Evolutionary conservation across 768 basidiomycete genomes (phyloP), one percentile per base, ranked within the genome.

Genomic region (Kwoniella dejecticola): DNA sequence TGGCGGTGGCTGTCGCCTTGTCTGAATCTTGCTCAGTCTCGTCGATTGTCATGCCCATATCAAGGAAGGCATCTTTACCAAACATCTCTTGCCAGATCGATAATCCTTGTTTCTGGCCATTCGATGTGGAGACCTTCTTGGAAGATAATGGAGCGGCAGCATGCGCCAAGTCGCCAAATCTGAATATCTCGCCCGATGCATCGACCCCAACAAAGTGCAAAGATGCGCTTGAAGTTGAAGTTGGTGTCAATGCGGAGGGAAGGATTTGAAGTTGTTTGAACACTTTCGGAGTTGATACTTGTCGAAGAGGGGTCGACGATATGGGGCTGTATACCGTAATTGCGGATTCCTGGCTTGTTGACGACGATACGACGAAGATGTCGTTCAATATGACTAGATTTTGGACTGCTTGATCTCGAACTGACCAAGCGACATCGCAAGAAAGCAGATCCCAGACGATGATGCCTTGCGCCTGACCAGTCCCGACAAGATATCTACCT

Each of bases 21-120:
- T 60, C 59, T 13, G 75, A 67, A 5, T 59, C 45, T 6, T 38
- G 24, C 19, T 60, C 26, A 13, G 44, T 36, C 4, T 26, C 26
- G 4, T 40, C 49, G 31, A 50, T 0, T 4, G 58, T n/a, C n/a
- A n/a, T n/a, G n/a, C n/a, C 61, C 8, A 60, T 64, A 33, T 65
- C 62, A 11, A 60, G 74, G 67, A 92, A 86, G 2, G 88, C 88
- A 44, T 89, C 85, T 60, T 84, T 81, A 38, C 93, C 93, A 72
- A 95, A 96, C 72, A 94, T 89, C 72, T 94, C 91, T 76, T 91
- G 88, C 80, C 94, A 91, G 6, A 96, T 81, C 7, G 90, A 88
- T 60, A 82, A 81, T 63, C 71, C 81, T 23, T 77, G 74, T 66
- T 82, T 67, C 71, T 26, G 72, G 36, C 33, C 33, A 7, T 60